Percentiles rank a stretch among this genome's conserved stretches.
phyloP scores from a whole-genome alignment of 441 rosid genomes.

The Mallotus japonicus region DNA sequence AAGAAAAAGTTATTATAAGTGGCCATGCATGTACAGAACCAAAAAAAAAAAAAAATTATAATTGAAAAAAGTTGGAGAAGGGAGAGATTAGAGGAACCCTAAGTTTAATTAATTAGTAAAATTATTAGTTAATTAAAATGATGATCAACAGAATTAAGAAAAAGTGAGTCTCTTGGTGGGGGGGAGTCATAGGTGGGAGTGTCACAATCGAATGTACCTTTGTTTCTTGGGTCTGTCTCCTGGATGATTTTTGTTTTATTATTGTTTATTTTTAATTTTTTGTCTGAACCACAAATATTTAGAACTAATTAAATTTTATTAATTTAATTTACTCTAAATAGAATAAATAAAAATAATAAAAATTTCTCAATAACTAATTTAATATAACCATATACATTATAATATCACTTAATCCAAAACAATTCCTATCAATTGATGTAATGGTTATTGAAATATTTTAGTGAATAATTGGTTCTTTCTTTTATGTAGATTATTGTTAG shows the following conservation, averaged over 20 bases:
- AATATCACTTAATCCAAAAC: too few relatives aligned
- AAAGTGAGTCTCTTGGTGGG: slow-evolving; percentile 36
- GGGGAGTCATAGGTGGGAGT: slow-evolving; percentile 58
- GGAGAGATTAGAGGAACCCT: slow-evolving; percentile 31
- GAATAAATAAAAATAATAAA: too few relatives aligned
- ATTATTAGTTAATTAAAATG: slow-evolving; percentile 2
- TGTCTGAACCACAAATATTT: too few relatives aligned
- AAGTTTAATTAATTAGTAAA: slow-evolving; percentile 12
- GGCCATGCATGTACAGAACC: slow-evolving; percentile 36
- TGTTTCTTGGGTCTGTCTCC: slow-evolving; percentile 49
- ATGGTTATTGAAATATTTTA: not conserved
- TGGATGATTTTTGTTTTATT: slow-evolving; percentile 8
- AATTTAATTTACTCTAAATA: too few relatives aligned
- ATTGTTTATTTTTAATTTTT: not conserved
- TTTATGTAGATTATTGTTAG: slow-evolving; percentile 17
- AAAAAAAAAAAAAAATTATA: too few relatives aligned
- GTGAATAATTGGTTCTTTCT: not conserved
- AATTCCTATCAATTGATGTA: too few relatives aligned
- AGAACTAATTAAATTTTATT: too few relatives aligned
- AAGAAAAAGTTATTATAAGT: slow-evolving; percentile 19
- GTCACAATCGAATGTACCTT: slow-evolving; percentile 69
- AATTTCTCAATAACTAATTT: too few relatives aligned
- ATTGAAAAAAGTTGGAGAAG: slow-evolving; percentile 23
- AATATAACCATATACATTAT: too few relatives aligned
- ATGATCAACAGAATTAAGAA: slow-evolving; percentile 22